Percentiles rank a stretch among this genome's conserved stretches.
Evolutionary conservation across 2,329 filamentous ascomycete genomes (phyloP).

Genomic region (Diplodia corticola): DNA sequence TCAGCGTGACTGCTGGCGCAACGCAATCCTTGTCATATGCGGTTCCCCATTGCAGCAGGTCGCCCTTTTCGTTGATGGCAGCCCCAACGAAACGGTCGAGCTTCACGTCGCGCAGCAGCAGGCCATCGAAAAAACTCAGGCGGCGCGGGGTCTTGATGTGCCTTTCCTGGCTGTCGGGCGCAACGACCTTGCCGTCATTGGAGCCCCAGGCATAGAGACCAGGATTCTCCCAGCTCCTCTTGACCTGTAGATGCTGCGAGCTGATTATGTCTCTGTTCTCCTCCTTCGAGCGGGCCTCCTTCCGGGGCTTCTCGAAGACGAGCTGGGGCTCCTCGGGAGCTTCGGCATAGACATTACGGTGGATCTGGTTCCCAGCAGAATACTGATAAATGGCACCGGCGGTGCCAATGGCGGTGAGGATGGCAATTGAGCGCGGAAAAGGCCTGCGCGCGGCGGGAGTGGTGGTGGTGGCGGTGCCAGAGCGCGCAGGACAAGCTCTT

Average conservation of each 20-base stretch:
- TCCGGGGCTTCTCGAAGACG: conserved; percentile 66
- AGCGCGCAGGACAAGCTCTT: conserved; percentile 3
- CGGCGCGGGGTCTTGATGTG: conserved; percentile 78
- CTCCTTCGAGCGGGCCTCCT: conserved; percentile 60
- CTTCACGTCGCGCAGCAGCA: conserved; percentile 83
- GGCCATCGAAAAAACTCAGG: conserved; percentile 79
- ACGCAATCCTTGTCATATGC: conserved; percentile 67
- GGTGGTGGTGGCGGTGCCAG: neutral
- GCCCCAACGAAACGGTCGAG: conserved; percentile 79
- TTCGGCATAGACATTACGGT: conserved; percentile 50
- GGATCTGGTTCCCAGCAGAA: conserved; percentile 8
- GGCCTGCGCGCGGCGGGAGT: conserved; percentile 32
- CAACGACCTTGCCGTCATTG: conserved; percentile 81
- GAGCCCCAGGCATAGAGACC: conserved; percentile 94
- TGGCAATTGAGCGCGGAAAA: conserved; percentile 46
- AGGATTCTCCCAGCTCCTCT: conserved; percentile 75
- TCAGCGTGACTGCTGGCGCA: conserved; percentile 69
- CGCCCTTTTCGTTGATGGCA: conserved; percentile 82
- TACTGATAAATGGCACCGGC: conserved; percentile 38
- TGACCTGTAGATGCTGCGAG: conserved; percentile 84
- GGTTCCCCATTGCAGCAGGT: conserved; percentile 88
- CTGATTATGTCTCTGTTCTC: conserved; percentile 75
- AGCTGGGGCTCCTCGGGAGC: conserved; percentile 43
- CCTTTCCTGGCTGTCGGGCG: conserved; percentile 74
- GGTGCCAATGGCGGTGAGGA: conserved; percentile 45